These are phyloP conservation scores for Metschnikowia aberdeeniae DNA, from an alignment of 805 yeast genomes.

Conservation along the genomic window DNA sequence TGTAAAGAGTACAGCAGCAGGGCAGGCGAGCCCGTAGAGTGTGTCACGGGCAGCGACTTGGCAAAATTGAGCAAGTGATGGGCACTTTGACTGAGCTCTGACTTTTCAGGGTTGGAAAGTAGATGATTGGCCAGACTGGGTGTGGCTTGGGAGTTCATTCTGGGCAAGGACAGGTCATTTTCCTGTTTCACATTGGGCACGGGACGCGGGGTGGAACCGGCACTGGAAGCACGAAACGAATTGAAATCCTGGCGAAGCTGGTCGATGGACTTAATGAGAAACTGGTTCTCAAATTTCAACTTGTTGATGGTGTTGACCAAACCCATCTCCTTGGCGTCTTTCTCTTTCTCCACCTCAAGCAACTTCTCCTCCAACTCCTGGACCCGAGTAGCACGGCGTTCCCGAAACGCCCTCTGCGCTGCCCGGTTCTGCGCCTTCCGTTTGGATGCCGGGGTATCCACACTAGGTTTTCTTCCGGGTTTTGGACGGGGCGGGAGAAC, in stretches of 20 bases:
- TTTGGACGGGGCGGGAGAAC: conserved; percentile 59
- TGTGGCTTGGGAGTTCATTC: neutral
- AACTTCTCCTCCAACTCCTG: conserved; percentile 71
- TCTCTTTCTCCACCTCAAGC: conserved; percentile 62
- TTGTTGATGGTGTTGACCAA: conserved; percentile 49
- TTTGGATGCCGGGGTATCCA: conserved; percentile 79
- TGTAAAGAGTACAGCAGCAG: conserved; percentile 39
- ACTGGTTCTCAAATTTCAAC: conserved; percentile 43
- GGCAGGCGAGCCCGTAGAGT: conserved; percentile 15
- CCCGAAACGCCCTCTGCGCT: conserved; percentile 90
- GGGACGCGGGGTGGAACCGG: conserved; percentile 7
- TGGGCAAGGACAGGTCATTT: neutral
- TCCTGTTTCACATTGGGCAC: neutral
- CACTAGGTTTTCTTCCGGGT: conserved; percentile 59
- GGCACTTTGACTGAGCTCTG: conserved; percentile 17
- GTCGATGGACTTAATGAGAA: conserved; percentile 39
- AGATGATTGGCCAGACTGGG: neutral
- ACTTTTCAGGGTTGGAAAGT: conserved; percentile 8
- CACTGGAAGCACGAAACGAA: conserved; percentile 10
- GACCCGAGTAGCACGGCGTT: conserved; percentile 77
- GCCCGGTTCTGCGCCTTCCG: conserved; percentile 90
- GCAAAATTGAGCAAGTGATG: conserved; percentile 19
- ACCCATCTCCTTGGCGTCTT: conserved; percentile 55
- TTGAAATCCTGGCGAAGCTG: conserved; percentile 35
- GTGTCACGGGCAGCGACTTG: conserved; percentile 17